Percentiles rank a stretch among this genome's conserved stretches.
Evolutionary conservation across 2,329 filamentous ascomycete genomes (phyloP).

Genomic region (Sporothrix globosa): DNA sequence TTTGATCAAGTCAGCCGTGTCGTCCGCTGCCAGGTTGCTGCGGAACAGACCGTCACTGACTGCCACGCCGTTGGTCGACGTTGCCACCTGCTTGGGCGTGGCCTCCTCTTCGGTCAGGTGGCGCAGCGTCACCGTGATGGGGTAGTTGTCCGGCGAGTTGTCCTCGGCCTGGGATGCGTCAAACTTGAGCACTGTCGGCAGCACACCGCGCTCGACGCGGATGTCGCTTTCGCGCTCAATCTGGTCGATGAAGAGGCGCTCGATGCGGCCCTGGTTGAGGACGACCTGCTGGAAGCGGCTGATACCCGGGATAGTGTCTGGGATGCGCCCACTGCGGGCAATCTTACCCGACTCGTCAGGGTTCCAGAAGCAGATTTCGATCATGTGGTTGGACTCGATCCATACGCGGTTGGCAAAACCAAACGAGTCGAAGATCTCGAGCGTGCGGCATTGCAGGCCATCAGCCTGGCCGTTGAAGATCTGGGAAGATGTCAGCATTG

Average conservation of each 20-base stretch:
- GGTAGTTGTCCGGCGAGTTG: conserved; percentile 53
- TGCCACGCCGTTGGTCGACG: conserved; percentile 44
- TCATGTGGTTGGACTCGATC: conserved; percentile 69
- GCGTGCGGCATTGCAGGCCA: conserved; percentile 62
- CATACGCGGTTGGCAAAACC: conserved; percentile 66
- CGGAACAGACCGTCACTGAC: conserved; percentile 60
- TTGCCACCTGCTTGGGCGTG: conserved; percentile 48
- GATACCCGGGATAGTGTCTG: conserved; percentile 65
- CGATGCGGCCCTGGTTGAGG: conserved; percentile 72
- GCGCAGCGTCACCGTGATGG: conserved; percentile 62
- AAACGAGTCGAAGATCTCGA: conserved; percentile 73
- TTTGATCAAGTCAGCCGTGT: conserved; percentile 57
- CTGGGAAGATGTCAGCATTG: conserved; percentile 32
- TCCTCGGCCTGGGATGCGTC: conserved; percentile 56
- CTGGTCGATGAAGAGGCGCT: conserved; percentile 66
- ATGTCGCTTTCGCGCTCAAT: conserved; percentile 56
- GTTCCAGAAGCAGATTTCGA: conserved; percentile 68
- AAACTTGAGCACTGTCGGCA: conserved; percentile 60
- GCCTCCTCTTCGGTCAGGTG: conserved; percentile 62
- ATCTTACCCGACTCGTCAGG: conserved; percentile 60
- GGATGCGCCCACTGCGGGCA: conserved; percentile 61
- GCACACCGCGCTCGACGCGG: conserved; percentile 61
- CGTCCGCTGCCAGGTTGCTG: conserved; percentile 61
- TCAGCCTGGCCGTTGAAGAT: conserved; percentile 52
- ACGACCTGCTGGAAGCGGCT: conserved; percentile 68